These are phyloP conservation scores for Paralagenidium karlingii DNA, from an alignment of 352 stramenopile species.

Conservation along the genomic window DNA sequence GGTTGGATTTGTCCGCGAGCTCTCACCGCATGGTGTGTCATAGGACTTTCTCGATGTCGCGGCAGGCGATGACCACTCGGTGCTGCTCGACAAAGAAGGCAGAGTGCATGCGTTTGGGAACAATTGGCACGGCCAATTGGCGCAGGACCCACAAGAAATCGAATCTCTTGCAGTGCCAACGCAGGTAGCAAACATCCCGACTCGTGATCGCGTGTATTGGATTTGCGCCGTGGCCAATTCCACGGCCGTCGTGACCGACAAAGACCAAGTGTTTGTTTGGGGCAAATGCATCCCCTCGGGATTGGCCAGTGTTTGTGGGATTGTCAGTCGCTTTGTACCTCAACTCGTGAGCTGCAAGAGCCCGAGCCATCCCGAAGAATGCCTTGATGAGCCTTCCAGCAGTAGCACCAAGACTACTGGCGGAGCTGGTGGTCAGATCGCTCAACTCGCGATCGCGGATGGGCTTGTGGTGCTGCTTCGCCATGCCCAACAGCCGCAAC, in stretches of 20 bases:
- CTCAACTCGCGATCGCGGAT: slow-evolving; percentile 20
- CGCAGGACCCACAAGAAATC: slow-evolving; percentile 17
- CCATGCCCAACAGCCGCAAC: no score
- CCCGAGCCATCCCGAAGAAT: not conserved
- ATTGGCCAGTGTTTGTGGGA: slow-evolving; percentile 2
- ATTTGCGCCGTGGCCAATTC: slow-evolving; percentile 9
- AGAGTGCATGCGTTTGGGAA: slow-evolving; percentile 40
- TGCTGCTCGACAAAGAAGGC: slow-evolving; percentile 37
- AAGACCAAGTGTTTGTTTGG: slow-evolving; percentile 11
- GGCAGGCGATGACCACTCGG: slow-evolving; percentile 48
- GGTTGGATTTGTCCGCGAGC: no score
- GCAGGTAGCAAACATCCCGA: slow-evolving; percentile 1
- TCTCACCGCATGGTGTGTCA: slow-evolving; percentile 2
- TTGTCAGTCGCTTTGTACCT: slow-evolving; percentile 4
- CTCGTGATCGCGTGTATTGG: slow-evolving; percentile 7
- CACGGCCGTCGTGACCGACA: slow-evolving; percentile 12
- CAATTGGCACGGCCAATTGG: slow-evolving; percentile 63
- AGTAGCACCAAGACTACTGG: not conserved
- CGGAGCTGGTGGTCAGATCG: not conserved
- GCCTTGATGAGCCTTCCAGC: slow-evolving; percentile 1
- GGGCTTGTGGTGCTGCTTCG: slow-evolving; percentile 33
- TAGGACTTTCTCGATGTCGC: slow-evolving; percentile 22
- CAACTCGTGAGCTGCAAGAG: slow-evolving; percentile 3
- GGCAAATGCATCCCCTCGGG: slow-evolving; percentile 7
- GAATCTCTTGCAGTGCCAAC: slow-evolving; percentile 7